These are phyloP conservation scores for Colletotrichum simmondsii DNA, from an alignment of 2,329 filamentous ascomycete genomes.

Conservation along the genomic window DNA sequence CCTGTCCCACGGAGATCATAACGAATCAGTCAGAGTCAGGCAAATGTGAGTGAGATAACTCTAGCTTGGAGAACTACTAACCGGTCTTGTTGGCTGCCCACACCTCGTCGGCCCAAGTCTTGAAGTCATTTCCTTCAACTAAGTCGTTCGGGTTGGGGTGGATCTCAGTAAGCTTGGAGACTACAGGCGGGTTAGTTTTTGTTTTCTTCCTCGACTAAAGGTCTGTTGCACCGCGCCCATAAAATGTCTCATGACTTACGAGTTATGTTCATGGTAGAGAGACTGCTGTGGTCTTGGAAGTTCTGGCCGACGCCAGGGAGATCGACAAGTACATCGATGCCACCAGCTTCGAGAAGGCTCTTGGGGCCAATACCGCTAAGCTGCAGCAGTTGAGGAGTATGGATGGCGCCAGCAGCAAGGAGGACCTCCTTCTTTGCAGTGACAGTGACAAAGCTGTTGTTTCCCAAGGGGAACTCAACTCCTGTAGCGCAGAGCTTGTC, in stretches of 20 bases:
- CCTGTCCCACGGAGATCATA: background rate
- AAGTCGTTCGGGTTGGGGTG: slow-evolving; percentile 30
- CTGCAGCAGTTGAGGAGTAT: slow-evolving; percentile 54
- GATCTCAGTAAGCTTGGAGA: slow-evolving; percentile 30
- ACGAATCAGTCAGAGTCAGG: background rate
- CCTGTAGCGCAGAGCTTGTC: slow-evolving; percentile 44
- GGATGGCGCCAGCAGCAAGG: slow-evolving; percentile 47
- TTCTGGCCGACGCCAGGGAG: slow-evolving; percentile 57
- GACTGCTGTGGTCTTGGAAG: slow-evolving; percentile 51
- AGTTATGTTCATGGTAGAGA: slow-evolving; percentile 29
- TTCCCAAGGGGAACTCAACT: slow-evolving; percentile 39
- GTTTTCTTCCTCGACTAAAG: background rate
- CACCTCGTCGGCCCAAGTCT: slow-evolving; percentile 32
- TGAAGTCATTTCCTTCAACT: slow-evolving; percentile 28
- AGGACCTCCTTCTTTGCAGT: slow-evolving; percentile 47
- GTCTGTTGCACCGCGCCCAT: background rate
- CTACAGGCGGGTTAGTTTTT: background rate
- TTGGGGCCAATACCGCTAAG: slow-evolving; percentile 55
- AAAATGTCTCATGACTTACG: slow-evolving; percentile 19
- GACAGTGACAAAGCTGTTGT: slow-evolving; percentile 36
- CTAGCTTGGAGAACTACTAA: background rate
- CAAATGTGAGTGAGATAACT: background rate
- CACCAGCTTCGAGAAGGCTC: slow-evolving; percentile 45
- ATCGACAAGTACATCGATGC: slow-evolving; percentile 50
- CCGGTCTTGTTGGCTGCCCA: slow-evolving; percentile 34